Percentiles rank a stretch among this genome's conserved stretches.
phyloP scores from a whole-genome alignment of 495 filamentous ascomycete species.

The Filosporella fistucella region DNA sequence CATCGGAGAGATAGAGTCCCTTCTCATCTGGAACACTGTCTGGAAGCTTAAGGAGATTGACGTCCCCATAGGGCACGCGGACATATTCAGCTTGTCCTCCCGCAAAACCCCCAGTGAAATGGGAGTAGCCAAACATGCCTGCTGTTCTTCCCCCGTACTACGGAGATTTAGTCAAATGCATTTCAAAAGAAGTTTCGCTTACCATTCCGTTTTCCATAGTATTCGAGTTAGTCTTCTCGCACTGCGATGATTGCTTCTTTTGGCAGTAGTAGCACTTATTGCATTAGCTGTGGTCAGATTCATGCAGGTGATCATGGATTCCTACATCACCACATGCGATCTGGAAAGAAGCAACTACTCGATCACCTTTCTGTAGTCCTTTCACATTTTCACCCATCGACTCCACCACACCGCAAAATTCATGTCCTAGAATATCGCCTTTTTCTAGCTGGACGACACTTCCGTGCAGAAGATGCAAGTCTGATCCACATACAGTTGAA shows the following conservation, averaged over 20 bases:
- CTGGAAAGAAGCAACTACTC: constrained; percentile 83
- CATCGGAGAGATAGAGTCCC: constrained; percentile 76
- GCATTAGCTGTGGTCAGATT: constrained; percentile 26
- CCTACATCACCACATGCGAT: constrained; percentile 59
- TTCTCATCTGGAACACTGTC: constrained; percentile 85
- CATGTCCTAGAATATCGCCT: constrained; percentile 87
- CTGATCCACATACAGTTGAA: constrained; percentile 80
- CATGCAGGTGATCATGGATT: neutral
- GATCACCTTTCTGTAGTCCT: constrained; percentile 60
- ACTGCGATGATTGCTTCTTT: constrained; percentile 69
- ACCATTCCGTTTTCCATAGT: constrained; percentile 60
- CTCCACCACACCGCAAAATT: constrained; percentile 82
- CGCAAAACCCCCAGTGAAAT: constrained; percentile 83
- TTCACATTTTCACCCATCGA: constrained; percentile 57
- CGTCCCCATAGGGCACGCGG: constrained; percentile 76
- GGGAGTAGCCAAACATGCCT: constrained; percentile 70
- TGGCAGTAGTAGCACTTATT: constrained; percentile 71
- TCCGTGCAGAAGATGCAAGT: constrained; percentile 78
- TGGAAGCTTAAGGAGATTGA: constrained; percentile 77
- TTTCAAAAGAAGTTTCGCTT: neutral
- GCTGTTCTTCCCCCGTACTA: constrained; percentile 64
- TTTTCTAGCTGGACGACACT: constrained; percentile 66
- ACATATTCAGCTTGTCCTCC: constrained; percentile 88
- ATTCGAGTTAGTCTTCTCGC: constrained; percentile 74
- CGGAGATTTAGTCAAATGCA: neutral